These are phyloP conservation scores for Hypoxylon sp. DNA, from an alignment of 2,329 filamentous ascomycete genomes.

Conservation along the genomic window DNA sequence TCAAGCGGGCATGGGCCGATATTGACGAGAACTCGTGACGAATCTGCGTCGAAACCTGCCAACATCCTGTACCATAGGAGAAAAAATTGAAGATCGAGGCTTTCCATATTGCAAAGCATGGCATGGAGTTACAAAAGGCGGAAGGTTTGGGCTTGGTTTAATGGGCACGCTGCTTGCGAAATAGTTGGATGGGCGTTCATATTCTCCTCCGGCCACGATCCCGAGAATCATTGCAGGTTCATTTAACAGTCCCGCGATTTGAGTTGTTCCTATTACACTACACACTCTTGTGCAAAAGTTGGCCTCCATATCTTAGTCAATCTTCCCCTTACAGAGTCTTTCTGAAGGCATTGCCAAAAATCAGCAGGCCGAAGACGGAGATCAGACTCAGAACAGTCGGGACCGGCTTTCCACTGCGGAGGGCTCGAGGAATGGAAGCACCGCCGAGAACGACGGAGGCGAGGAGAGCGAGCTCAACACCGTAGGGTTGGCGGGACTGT, in stretches of 20 bases:
- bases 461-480: conserved; percentile 87
- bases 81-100: background rate
- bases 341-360: conserved; percentile 79
- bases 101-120: conserved; percentile 29
- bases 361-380: conserved; percentile 81
- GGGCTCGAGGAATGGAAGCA: conserved; percentile 85
- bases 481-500: conserved; percentile 79
- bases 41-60: background rate
- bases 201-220: conserved; percentile 20
- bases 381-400: conserved; percentile 83
- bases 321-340: conserved; percentile 54
- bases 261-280: conserved; percentile 28
- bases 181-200: conserved; percentile 1
- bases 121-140: conserved; percentile 31
- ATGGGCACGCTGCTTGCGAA: background rate
- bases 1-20: conserved; percentile 83
- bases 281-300: conserved; percentile 7
- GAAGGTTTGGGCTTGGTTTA: conserved; percentile 14
- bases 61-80: conserved; percentile 6
- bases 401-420: conserved; percentile 86
- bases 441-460: conserved; percentile 88
- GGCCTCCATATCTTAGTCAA: background rate
- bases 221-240: background rate
- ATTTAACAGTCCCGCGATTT: conserved; percentile 10
- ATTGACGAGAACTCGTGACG: conserved; percentile 76